Evolutionary conservation across 805 yeast species (phyloP).

Genomic region (Suhomyces vadensis): DNA sequence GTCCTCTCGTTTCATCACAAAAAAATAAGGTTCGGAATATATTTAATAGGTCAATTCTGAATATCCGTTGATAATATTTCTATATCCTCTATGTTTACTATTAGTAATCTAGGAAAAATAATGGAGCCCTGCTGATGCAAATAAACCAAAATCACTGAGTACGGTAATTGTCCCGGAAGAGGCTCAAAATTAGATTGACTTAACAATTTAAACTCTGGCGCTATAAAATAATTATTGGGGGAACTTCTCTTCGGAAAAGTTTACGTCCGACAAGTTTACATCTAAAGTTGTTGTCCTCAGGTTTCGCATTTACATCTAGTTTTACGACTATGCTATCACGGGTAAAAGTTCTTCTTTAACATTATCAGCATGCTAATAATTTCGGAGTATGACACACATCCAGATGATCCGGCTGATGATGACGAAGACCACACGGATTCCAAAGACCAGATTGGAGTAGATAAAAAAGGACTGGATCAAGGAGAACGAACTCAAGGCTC

Average conservation of each 20-base stretch:
- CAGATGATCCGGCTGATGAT: not conserved
- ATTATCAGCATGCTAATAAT: slow-evolving; percentile 8
- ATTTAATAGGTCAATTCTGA: not conserved
- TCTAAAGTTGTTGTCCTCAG: not conserved
- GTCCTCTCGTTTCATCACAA: too few relatives aligned
- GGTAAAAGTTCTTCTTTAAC: too few relatives aligned
- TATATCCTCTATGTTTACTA: too few relatives aligned
- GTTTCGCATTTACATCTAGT: too few relatives aligned
- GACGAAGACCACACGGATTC: not conserved
- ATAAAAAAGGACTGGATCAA: not conserved
- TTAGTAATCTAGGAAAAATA: too few relatives aligned
- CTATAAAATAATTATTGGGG: not conserved
- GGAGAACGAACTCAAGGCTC: not conserved
- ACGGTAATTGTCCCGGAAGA: not conserved
- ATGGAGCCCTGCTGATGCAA: not conserved
- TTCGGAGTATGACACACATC: slow-evolving; percentile 10
- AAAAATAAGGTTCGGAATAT: too few relatives aligned
- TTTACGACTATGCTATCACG: too few relatives aligned
- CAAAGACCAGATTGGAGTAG: too few relatives aligned
- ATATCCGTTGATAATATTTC: not conserved
- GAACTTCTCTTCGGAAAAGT: not conserved
- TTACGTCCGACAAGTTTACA: too few relatives aligned
- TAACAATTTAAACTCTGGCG: not conserved
- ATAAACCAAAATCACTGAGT: not conserved
- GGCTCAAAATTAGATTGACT: not conserved